phyloP scores from a whole-genome alignment of 2,329 filamentous ascomycete species.

The Alternaria alternata region DNA sequence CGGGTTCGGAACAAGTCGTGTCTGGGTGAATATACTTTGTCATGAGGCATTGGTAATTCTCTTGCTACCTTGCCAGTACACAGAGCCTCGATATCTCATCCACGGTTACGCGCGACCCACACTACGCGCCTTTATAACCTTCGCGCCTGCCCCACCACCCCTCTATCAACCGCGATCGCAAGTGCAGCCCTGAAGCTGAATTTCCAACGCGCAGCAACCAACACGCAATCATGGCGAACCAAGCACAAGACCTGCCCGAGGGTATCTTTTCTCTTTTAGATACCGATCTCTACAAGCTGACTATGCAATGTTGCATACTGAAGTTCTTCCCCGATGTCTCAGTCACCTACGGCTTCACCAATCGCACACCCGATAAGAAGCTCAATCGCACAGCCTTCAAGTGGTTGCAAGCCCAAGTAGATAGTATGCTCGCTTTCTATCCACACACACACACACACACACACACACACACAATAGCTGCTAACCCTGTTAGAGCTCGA shows the following conservation, averaged over 20 bases:
- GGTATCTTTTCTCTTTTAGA: constrained; percentile 58
- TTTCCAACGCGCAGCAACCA: constrained; percentile 2
- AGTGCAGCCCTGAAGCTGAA: constrained; percentile 10
- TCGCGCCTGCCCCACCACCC: constrained; percentile 40
- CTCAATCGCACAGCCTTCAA: constrained; percentile 81
- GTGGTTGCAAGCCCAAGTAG: constrained; percentile 86
- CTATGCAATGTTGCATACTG: constrained; percentile 90
- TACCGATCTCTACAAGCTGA: constrained; percentile 88
- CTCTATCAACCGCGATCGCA: constrained; percentile 29
- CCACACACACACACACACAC: not conserved
- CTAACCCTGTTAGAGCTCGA: constrained; percentile 70
- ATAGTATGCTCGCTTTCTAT: constrained; percentile 61
- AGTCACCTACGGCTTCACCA: constrained; percentile 94
- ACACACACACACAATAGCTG: not conserved
- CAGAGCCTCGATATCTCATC: not conserved
- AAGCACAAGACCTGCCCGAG: constrained; percentile 43
- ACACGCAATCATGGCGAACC: constrained; percentile 32
- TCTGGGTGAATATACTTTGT: not conserved
- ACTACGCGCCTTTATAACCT: constrained; percentile 6
- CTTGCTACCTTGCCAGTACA: not conserved
- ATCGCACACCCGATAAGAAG: constrained; percentile 93
- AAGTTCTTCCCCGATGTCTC: constrained; percentile 84
- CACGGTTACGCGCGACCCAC: constrained; percentile 5
- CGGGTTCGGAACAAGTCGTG: not conserved
- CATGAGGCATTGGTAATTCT: not conserved